Conservation (phyloP, 2,329 filamentous ascomycete species). For the Colletotrichum viniferum region DNA sequence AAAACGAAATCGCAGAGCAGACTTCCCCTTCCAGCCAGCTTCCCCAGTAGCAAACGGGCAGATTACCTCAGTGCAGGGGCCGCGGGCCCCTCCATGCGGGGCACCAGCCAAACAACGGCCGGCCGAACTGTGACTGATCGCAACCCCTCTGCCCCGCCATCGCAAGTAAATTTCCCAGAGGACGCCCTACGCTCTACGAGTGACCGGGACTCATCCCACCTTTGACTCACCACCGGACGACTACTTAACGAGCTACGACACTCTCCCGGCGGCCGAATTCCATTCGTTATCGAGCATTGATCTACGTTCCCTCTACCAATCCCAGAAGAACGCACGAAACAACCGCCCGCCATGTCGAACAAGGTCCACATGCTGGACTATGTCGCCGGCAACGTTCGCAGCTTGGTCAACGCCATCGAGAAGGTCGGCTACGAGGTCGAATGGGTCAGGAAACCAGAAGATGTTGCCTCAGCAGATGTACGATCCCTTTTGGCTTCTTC, state of each 20-base stretch:
- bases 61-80: conserved; percentile 6
- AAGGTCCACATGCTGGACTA: conserved; percentile 81
- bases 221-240: conserved; percentile 9
- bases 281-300: background rate
- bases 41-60: background rate
- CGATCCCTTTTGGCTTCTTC: background rate
- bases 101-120: background rate
- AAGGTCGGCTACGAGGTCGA: conserved; percentile 91
- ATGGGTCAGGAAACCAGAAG: conserved; percentile 86
- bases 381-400: conserved; percentile 94
- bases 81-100: background rate
- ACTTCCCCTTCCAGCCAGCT: conserved; percentile 2
- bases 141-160: conserved; percentile 29
- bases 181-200: background rate
- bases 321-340: background rate
- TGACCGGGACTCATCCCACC: background rate
- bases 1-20: background rate
- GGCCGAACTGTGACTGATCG: background rate
- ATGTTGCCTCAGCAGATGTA: conserved; percentile 86
- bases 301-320: background rate
- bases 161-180: conserved; percentile 21
- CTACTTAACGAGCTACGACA: background rate
- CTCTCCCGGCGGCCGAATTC: background rate
- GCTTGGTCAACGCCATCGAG: conserved; percentile 96
- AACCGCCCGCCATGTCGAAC: conserved; percentile 63